Conservation (phyloP, 768 basidiomycete genomes). For the Tulasnella sp. region DNA sequence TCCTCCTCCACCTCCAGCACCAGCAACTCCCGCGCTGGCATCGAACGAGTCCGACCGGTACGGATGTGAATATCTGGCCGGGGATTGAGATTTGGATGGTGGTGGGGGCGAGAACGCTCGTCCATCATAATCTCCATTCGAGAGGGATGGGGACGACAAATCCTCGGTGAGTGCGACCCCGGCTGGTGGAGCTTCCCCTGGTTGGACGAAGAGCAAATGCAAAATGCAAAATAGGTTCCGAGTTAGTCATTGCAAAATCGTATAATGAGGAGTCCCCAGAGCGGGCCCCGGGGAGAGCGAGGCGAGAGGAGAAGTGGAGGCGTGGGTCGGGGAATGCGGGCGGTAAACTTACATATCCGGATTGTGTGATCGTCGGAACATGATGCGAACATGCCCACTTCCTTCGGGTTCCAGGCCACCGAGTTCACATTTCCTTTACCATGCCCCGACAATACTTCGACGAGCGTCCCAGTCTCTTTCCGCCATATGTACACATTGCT, state of each 20-base stretch:
- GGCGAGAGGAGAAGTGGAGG: background rate
- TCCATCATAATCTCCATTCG: background rate
- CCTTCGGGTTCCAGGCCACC: conserved; percentile 92
- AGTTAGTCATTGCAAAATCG: conserved; percentile 17
- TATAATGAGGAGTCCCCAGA: conserved; percentile 1
- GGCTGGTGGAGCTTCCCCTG: conserved; percentile 5
- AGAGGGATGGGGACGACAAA: background rate
- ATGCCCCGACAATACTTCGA: conserved; percentile 89
- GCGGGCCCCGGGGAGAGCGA: background rate
- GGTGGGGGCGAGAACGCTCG: conserved; percentile 8
- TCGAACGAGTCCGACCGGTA: conserved; percentile 13
- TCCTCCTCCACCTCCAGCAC: background rate
- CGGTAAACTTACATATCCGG: conserved; percentile 73
- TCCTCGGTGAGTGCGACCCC: background rate
- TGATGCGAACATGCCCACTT: conserved; percentile 90
- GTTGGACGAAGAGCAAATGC: background rate
- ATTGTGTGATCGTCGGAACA: conserved; percentile 91
- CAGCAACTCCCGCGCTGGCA: background rate
- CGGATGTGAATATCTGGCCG: conserved; percentile 1
- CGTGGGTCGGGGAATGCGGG: background rate
- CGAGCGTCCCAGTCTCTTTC: conserved; percentile 70
- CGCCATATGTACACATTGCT: conserved; percentile 95
- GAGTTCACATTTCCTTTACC: conserved; percentile 88
- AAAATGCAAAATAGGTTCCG: background rate
- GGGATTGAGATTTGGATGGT: background rate